phyloP scores from a whole-genome alignment of 768 basidiomycete genomes.

The Tephrocybe sp. region DNA sequence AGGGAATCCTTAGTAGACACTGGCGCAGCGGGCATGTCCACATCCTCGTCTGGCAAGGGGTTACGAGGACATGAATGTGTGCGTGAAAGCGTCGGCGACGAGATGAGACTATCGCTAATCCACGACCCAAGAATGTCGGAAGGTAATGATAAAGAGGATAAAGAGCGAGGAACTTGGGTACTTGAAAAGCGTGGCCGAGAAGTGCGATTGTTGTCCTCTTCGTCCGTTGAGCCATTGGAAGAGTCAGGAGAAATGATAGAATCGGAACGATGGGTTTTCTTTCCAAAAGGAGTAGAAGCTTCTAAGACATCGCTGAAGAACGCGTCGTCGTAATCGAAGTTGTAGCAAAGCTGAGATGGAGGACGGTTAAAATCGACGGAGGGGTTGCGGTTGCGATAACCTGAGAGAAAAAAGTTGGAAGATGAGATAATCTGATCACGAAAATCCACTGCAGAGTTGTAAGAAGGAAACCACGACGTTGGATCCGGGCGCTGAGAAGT shows the following conservation, averaged over 20 bases:
- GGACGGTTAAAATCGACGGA: conserved; percentile 37
- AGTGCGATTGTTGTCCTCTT: conserved; percentile 20
- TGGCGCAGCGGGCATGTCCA: not conserved
- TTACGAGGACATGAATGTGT: conserved; percentile 13
- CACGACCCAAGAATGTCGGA: conserved; percentile 23
- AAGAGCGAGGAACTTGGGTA: conserved; percentile 2
- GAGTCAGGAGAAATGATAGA: not conserved
- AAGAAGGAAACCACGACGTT: conserved; percentile 16
- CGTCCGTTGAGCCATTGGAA: conserved; percentile 10
- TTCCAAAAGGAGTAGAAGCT: conserved; percentile 27
- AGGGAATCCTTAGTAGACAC: conserved; percentile 2
- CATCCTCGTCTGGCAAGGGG: not conserved
- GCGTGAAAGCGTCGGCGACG: conserved; percentile 31
- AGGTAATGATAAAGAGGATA: conserved; percentile 7
- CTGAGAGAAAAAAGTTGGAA: conserved; percentile 13
- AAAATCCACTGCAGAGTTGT: not conserved
- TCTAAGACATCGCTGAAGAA: conserved; percentile 21
- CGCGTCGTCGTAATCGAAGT: conserved; percentile 17
- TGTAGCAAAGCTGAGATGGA: conserved; percentile 34
- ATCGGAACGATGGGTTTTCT: conserved; percentile 5
- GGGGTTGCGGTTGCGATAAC: conserved; percentile 22
- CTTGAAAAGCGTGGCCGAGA: not conserved
- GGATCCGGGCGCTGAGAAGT: conserved; percentile 18
- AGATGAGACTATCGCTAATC: conserved; percentile 42
- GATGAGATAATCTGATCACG: conserved; percentile 4